phyloP scores from a whole-genome alignment of 345 rosid genomes.

The Eucalyptus caleyi region DNA sequence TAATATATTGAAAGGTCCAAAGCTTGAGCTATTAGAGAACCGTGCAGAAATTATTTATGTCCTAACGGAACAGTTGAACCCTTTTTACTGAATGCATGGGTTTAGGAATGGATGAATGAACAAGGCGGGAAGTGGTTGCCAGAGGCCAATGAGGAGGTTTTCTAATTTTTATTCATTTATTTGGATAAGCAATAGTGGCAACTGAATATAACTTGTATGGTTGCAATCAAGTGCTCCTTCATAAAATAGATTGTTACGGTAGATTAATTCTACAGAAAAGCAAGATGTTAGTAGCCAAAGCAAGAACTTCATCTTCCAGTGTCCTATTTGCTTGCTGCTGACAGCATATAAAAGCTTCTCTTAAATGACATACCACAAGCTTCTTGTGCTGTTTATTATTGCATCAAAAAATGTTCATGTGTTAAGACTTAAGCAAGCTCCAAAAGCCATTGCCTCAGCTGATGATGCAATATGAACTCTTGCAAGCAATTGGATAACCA shows the following conservation, averaged over 20 bases:
- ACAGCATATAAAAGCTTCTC: background rate
- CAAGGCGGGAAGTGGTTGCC: background rate
- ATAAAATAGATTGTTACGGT: background rate
- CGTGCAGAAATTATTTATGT: background rate
- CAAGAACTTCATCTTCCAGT: background rate
- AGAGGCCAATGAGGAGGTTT: background rate
- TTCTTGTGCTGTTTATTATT: constrained; percentile 46
- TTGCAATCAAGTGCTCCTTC: background rate
- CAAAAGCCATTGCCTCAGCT: constrained; percentile 94
- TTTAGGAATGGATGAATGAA: background rate
- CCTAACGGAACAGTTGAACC: background rate
- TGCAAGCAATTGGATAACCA: constrained; percentile 94
- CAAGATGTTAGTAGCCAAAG: background rate
- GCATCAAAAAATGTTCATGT: constrained; percentile 56
- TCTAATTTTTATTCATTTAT: background rate
- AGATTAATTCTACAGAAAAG: background rate
- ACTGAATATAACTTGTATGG: background rate
- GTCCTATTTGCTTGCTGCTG: background rate
- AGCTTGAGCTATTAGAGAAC: background rate
- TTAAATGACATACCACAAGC: constrained; percentile 55
- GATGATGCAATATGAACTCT: constrained; percentile 93
- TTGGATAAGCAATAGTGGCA: background rate
- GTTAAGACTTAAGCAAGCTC: constrained; percentile 81
- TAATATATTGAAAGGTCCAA: background rate
- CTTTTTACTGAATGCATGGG: background rate